Percentiles rank a stretch among this genome's conserved stretches.
These are phyloP conservation scores for Quercus aquifolioides DNA, from an alignment of 306 rosid species.

Conservation along the genomic window DNA sequence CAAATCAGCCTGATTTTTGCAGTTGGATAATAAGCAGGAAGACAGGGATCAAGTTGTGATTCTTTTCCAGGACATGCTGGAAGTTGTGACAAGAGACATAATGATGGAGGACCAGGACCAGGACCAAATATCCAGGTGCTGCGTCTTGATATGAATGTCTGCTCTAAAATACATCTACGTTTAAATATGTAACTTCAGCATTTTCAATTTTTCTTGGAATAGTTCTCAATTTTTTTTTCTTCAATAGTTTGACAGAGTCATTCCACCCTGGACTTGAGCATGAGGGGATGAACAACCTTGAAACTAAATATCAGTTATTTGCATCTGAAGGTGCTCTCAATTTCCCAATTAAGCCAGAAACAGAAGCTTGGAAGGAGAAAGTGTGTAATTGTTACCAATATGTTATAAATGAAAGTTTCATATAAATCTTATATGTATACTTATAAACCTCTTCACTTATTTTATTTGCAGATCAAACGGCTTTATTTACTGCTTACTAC, in stretches of 20 bases:
- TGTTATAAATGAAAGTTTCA: background rate
- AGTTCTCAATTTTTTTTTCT: conserved; percentile 36
- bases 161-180: background rate
- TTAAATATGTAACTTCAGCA: background rate
- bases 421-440: background rate
- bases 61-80: conserved; percentile 97
- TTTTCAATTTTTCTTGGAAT: conserved; percentile 10
- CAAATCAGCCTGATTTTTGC: conserved; percentile 25
- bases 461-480: conserved; percentile 64
- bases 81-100: conserved; percentile 88
- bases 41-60: conserved; percentile 83
- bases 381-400: conserved; percentile 30
- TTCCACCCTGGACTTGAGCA: conserved; percentile 61
- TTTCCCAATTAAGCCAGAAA: conserved; percentile 69
- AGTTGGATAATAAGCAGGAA: conserved; percentile 66
- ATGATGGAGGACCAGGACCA: conserved; percentile 64
- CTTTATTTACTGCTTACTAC: conserved; percentile 78
- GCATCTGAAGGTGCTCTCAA: conserved; percentile 91
- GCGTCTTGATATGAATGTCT: conserved; percentile 12
- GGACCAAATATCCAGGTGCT: conserved; percentile 56
- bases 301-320: conserved; percentile 76
- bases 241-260: conserved; percentile 69
- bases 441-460: conserved; percentile 4
- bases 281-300: conserved; percentile 71
- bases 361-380: conserved; percentile 95